A percentile compares a stretch with the other conserved stretches of the same genome.
phyloP scores from a whole-genome alignment of 202 grass and related monocot species.

The Bolboschoenoplectus hybrid region DNA sequence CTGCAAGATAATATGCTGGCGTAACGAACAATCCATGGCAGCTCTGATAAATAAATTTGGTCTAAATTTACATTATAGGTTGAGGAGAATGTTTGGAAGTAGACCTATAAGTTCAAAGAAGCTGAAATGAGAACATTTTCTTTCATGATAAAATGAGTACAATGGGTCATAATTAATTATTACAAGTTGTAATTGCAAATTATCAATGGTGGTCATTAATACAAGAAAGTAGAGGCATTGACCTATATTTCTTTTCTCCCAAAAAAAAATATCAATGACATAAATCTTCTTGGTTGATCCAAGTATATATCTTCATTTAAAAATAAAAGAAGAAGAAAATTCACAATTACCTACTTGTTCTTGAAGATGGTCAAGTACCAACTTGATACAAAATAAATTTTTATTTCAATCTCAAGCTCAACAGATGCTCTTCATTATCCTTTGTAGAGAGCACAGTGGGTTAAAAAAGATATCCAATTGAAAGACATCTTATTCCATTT shows the following conservation, averaged over 20 bases:
- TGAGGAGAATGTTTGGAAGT: neutral
- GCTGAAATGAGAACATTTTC: neutral
- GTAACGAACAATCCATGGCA: neutral
- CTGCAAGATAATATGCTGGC: neutral
- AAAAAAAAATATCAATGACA: neutral
- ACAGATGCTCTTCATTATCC: neutral
- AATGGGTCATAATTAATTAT: neutral
- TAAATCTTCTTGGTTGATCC: neutral
- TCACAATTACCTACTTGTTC: neutral
- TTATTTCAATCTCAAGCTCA: neutral
- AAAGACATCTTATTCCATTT: slow-evolving; percentile 5
- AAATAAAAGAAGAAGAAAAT: neutral
- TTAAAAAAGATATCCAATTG: neutral
- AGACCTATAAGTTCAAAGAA: neutral
- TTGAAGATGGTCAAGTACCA: neutral
- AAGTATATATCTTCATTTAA: neutral
- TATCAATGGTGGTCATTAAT: neutral
- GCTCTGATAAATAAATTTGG: neutral
- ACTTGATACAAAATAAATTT: neutral
- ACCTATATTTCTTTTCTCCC: too few relatives aligned
- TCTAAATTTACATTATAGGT: neutral
- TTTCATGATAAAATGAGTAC: neutral
- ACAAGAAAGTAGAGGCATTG: too few relatives aligned
- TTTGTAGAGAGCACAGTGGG: slow-evolving; percentile 5
- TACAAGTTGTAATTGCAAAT: neutral